phyloP scores from a whole-genome alignment of 495 filamentous ascomycete species.

The Tetracladium setigerum region DNA sequence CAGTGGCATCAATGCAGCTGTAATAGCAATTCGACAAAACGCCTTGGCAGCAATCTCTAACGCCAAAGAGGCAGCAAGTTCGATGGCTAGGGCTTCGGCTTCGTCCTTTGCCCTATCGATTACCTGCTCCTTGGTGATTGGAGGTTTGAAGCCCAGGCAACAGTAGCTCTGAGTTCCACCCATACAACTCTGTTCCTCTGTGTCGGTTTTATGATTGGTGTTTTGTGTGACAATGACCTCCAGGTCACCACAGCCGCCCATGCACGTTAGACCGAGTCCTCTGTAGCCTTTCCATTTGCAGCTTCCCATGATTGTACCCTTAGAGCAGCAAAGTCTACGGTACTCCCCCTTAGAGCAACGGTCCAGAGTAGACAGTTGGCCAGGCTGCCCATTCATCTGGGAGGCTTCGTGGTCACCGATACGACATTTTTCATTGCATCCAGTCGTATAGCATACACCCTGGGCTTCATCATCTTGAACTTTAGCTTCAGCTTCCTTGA shows the following conservation, averaged over 20 bases:
- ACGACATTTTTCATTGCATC: constrained; percentile 13
- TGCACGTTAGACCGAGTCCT: constrained; percentile 15
- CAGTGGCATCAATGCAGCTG: constrained; percentile 21
- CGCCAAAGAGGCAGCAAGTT: too few species aligned
- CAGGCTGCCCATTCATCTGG: constrained; percentile 21
- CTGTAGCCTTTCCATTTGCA: constrained; percentile 20
- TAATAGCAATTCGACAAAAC: constrained; percentile 23
- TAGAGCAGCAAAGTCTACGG: constrained; percentile 17
- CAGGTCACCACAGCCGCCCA: constrained; percentile 19
- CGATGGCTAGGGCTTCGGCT: constrained; percentile 19
- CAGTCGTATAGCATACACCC: constrained; percentile 9
- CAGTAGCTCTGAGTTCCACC: constrained; percentile 23
- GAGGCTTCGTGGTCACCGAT: constrained; percentile 17
- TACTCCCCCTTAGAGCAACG: constrained; percentile 16
- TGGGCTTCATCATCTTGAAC: background rate
- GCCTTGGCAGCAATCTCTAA: constrained; percentile 25
- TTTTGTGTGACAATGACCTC: constrained; percentile 19
- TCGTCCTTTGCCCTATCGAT: constrained; percentile 16
- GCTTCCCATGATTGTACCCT: constrained; percentile 20
- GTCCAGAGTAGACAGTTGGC: constrained; percentile 14
- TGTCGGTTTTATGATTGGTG: constrained; percentile 20
- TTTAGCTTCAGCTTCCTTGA: constrained; percentile 3
- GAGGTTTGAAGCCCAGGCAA: constrained; percentile 21
- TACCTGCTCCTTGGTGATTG: constrained; percentile 9
- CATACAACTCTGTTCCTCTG: constrained; percentile 17